Base-by-base conservation (phyloP, 2,329 filamentous ascomycete species). In the Lecanosticta acicola region DNA sequence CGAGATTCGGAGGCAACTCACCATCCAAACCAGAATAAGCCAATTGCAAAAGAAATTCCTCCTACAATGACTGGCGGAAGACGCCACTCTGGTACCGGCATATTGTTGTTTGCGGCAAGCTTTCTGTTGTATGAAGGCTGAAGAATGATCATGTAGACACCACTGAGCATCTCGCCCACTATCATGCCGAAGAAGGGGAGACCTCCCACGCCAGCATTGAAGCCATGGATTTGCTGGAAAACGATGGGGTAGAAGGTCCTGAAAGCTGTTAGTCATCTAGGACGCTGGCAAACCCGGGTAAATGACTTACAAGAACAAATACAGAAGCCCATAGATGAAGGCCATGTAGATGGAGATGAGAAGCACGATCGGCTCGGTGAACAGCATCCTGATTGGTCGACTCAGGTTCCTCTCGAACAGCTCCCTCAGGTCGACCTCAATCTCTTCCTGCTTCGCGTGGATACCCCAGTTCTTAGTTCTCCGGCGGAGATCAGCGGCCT, bases 151-250 rank as follows among this genome's bases (percentile, higher is more conserved):
- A 48, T 52, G 24, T 44, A 61, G 40, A 48, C 32, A 29, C 58
- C 55, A n/a, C 58, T 60, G n/a, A 65, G 48, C 16, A 63, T 29
- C 7, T 61, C 58, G n/a, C 62, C 63, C 3, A 59, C 20, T 19
- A 66, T 57, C 53, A 95, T 87, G 44, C 88, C 89, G 58, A 95
- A 87, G 65, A 89, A 94, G 3, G 87, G 81, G 3, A 95, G 74
- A 1, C 88, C 89, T 3, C 81, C 77, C 14, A 86, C 67, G 46
- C 89, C 89, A 1, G 75, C 59, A 26, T 70, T 79, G 71, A 91
- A 84, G 54, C 78, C 75, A 65, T 94, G 84, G 3, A 89, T 74
- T 1, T 67, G 64, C 50, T 83, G 73, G 68, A 93, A 94, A 39
- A 94, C 84, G 36, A 93, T 78, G 0, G 85, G 83, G 58, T 94